Conservation (phyloP, 257 asterid genomes). For the Oldenlandia corymbosa region DNA sequence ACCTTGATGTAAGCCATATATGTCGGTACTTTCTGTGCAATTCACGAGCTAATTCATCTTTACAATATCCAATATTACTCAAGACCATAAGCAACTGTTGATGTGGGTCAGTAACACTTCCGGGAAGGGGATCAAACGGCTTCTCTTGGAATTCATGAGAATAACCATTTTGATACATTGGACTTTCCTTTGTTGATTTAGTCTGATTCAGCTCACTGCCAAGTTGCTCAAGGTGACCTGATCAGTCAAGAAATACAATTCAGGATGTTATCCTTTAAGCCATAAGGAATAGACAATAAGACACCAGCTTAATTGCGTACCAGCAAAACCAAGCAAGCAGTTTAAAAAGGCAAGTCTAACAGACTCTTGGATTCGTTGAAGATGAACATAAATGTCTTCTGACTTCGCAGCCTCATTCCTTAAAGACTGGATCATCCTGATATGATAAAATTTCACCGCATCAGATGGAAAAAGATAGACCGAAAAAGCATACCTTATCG, state of each 20-base stretch:
- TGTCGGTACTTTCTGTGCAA: conserved; percentile 57
- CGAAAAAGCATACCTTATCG: not conserved
- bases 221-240: conserved; percentile 76
- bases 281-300: conserved; percentile 1
- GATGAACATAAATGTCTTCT: conserved; percentile 65
- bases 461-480: not conserved
- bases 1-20: conserved; percentile 82
- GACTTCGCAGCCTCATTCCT: conserved; percentile 70
- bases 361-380: conserved; percentile 88
- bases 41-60: conserved; percentile 84
- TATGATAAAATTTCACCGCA: conserved; percentile 15
- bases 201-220: conserved; percentile 58
- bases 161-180: conserved; percentile 59
- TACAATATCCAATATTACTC: conserved; percentile 95
- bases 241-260: conserved; percentile 14
- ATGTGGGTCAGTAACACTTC: conserved; percentile 73
- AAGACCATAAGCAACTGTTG: conserved; percentile 84
- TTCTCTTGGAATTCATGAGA: conserved; percentile 44
- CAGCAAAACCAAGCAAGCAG: conserved; percentile 84
- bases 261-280: conserved; percentile 14
- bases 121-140: conserved; percentile 67
- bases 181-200: conserved; percentile 44
- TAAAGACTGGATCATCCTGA: conserved; percentile 80
- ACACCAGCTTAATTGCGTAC: conserved; percentile 35
- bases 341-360: conserved; percentile 83